Evolutionary conservation across 148 eudicot genomes (phyloP).

Genomic region (Diospyros kaki): DNA sequence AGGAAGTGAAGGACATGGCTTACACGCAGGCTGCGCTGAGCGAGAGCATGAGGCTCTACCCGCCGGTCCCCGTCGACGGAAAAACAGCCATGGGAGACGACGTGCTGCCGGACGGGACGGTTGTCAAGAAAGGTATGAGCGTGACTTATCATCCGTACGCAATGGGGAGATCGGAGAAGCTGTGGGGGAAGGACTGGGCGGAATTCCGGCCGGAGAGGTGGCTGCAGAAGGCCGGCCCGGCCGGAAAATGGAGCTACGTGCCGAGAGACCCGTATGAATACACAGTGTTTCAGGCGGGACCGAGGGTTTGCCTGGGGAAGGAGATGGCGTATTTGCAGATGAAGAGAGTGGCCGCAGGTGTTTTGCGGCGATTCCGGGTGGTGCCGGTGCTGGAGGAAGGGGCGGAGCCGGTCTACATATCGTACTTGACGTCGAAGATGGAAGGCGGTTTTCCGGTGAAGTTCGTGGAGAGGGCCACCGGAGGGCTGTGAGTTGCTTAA

Average conservation of each 20-base stretch:
- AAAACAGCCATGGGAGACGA: slow-evolving; percentile 20
- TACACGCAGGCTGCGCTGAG: slow-evolving; percentile 43
- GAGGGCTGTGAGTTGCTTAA: too few relatives aligned
- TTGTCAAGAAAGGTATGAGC: slow-evolving; percentile 29
- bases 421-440: slow-evolving; percentile 39
- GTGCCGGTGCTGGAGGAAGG: slow-evolving; percentile 33
- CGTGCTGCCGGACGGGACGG: slow-evolving; percentile 43
- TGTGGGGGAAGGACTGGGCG: slow-evolving; percentile 42
- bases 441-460: slow-evolving; percentile 42
- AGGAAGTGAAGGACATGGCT: slow-evolving; percentile 40
- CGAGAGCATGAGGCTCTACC: slow-evolving; percentile 51
- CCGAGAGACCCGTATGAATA: slow-evolving; percentile 26
- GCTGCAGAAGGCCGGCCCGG: slow-evolving; percentile 25
- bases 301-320: slow-evolving; percentile 47
- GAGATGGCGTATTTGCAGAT: slow-evolving; percentile 62
- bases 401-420: slow-evolving; percentile 32
- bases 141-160: slow-evolving; percentile 42
- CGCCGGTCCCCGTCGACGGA: slow-evolving; percentile 38
- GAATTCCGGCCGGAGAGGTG: slow-evolving; percentile 42
- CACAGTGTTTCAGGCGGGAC: slow-evolving; percentile 55
- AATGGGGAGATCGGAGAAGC: slow-evolving; percentile 38
- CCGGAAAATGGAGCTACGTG: slow-evolving; percentile 19
- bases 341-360: slow-evolving; percentile 43
- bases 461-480: slow-evolving; percentile 21
- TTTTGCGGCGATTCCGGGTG: slow-evolving; percentile 38